Evolutionary conservation across 345 rosid species (phyloP).

Genomic region (Euclidium syriacum): DNA sequence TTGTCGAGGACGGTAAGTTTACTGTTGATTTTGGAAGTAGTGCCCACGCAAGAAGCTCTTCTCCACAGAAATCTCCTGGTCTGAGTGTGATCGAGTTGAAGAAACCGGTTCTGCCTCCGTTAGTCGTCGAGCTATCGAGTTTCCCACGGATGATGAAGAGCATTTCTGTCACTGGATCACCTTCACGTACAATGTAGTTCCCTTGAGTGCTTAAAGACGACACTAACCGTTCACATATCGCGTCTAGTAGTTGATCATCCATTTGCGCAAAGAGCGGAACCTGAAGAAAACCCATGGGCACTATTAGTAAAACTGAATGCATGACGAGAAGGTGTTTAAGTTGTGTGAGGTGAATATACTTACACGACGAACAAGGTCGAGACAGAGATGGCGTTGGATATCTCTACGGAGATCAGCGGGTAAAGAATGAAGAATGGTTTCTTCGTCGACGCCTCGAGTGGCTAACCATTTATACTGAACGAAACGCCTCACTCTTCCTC

Average conservation of each 20-base stretch:
- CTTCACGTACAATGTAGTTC: constrained; percentile 57
- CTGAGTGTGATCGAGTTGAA: constrained; percentile 48
- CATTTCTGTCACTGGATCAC: constrained; percentile 62
- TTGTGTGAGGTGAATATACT: constrained; percentile 22
- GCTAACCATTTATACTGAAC: constrained; percentile 78
- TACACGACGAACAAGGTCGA: constrained; percentile 78
- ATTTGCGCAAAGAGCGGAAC: constrained; percentile 61
- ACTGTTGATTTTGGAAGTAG: constrained; percentile 47
- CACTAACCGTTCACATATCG: constrained; percentile 56
- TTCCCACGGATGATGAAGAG: constrained; percentile 53
- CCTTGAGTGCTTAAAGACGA: constrained; percentile 57
- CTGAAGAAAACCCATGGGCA: constrained; percentile 16
- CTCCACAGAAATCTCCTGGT: constrained; percentile 65
- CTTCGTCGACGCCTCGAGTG: constrained; percentile 73
- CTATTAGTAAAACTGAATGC: not conserved
- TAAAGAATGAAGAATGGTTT: constrained; percentile 50
- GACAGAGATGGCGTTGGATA: constrained; percentile 74
- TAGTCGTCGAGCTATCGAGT: constrained; percentile 57
- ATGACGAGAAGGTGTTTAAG: not conserved
- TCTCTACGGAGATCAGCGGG: constrained; percentile 73
- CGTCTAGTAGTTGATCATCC: constrained; percentile 64
- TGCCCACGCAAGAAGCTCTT: constrained; percentile 72
- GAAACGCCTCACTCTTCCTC: constrained; percentile 43
- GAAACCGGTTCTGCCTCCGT: constrained; percentile 64
- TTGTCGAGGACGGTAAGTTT: constrained; percentile 55